phyloP scores from a whole-genome alignment of 2,329 filamentous ascomycete genomes.

The Beauveria pseudobassiana region DNA sequence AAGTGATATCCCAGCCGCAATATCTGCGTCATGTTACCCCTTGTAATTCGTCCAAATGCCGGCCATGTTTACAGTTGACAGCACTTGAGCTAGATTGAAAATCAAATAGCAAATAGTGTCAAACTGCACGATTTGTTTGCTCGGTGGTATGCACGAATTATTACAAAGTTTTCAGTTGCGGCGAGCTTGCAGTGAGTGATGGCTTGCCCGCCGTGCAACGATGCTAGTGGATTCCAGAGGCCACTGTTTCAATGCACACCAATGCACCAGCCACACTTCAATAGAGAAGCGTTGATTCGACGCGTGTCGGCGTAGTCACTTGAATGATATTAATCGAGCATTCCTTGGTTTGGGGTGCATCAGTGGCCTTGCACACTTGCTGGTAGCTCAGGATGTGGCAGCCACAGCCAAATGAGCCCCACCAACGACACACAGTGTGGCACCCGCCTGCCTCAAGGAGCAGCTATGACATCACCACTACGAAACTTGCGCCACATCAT shows the following conservation, averaged over 20 bases:
- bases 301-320: not conserved
- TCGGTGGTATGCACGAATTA: no score
- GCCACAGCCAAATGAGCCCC: not conserved
- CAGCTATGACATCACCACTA: constrained; percentile 8
- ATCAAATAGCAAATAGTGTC: no score
- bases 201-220: no score
- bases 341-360: not conserved
- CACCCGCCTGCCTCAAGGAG: not conserved
- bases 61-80: no score
- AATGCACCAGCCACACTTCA: not conserved
- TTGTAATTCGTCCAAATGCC: no score
- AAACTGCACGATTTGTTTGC: no score
- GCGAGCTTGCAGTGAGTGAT: no score
- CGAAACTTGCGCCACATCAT: not conserved
- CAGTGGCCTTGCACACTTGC: not conserved
- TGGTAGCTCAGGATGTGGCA: not conserved
- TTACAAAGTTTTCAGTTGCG: no score
- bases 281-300: not conserved
- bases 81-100: no score
- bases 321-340: not conserved
- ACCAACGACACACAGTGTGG: not conserved
- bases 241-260: not conserved
- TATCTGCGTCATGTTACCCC: no score
- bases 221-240: no score
- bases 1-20: no score